phyloP scores from a whole-genome alignment of 176 grass and related monocot species.

The Ensete glaucum region DNA sequence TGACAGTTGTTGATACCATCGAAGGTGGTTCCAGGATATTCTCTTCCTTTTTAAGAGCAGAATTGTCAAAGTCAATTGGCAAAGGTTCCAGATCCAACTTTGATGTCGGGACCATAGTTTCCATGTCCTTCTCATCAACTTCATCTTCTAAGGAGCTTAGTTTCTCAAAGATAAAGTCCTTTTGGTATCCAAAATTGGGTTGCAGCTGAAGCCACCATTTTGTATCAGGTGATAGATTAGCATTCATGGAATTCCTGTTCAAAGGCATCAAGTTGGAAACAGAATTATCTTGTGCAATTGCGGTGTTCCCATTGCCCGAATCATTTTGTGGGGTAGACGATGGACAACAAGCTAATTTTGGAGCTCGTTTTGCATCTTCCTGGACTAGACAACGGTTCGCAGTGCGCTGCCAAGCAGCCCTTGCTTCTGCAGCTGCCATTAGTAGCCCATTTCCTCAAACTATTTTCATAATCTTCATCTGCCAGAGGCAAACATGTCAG shows the following conservation, averaged over 20 bases:
- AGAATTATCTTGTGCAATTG: slow-evolving; percentile 22
- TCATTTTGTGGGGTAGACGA: slow-evolving; percentile 31
- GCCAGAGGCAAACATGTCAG: neutral
- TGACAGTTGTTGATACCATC: slow-evolving; percentile 34
- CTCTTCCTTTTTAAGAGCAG: slow-evolving; percentile 9
- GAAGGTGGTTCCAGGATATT: slow-evolving; percentile 26
- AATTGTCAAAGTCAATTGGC: slow-evolving; percentile 23
- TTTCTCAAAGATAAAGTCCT: slow-evolving; percentile 33
- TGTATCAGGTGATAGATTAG: slow-evolving; percentile 46
- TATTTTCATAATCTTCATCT: no score
- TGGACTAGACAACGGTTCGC: slow-evolving; percentile 77
- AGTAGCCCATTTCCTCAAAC: neutral
- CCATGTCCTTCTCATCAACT: slow-evolving; percentile 8
- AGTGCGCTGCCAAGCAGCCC: slow-evolving; percentile 80
- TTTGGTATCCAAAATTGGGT: slow-evolving; percentile 42
- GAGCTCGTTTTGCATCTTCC: slow-evolving; percentile 89
- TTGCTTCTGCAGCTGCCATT: slow-evolving; percentile 94
- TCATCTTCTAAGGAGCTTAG: slow-evolving; percentile 25
- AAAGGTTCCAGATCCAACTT: slow-evolving; percentile 21
- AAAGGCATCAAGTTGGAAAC: slow-evolving; percentile 42
- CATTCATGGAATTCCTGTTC: slow-evolving; percentile 41
- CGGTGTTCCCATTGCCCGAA: slow-evolving; percentile 20
- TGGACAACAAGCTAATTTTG: slow-evolving; percentile 59
- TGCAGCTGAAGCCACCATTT: slow-evolving; percentile 81
- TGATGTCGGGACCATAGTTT: slow-evolving; percentile 20